Conservation (phyloP, 1,284 basidiomycete genomes). For the Heterobasidion annosum region DNA sequence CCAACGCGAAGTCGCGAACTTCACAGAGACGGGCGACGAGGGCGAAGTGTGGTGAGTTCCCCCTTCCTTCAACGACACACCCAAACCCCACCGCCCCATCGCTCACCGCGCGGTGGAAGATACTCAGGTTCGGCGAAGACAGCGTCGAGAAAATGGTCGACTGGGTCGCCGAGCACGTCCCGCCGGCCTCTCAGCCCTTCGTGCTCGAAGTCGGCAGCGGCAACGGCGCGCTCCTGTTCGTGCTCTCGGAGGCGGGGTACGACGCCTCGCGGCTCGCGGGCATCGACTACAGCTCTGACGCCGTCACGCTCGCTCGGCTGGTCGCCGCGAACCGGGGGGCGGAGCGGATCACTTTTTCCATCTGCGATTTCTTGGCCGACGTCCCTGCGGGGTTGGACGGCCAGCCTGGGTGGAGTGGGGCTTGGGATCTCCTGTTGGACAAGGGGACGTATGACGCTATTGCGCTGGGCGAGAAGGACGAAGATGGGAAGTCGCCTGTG, state of each 20-base stretch:
- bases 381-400: conserved; percentile 23
- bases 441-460: conserved; percentile 88
- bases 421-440: conserved; percentile 67
- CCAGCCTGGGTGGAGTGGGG: conserved; percentile 11
- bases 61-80: no score
- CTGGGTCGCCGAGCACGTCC: conserved; percentile 48
- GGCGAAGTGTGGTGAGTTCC: conserved; percentile 74
- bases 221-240: conserved; percentile 79
- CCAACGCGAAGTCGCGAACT: conserved; percentile 65
- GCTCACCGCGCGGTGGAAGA: background rate
- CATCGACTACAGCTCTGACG: conserved; percentile 76
- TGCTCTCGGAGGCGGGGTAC: conserved; percentile 63
- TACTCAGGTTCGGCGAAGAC: conserved; percentile 74
- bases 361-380: conserved; percentile 53
- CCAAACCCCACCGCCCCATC: background rate
- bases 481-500: conserved; percentile 43
- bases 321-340: conserved; percentile 38
- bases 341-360: conserved; percentile 35
- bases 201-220: conserved; percentile 77
- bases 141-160: conserved; percentile 76
- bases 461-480: conserved; percentile 61
- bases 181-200: conserved; percentile 31
- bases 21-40: conserved; percentile 78
- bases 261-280: conserved; percentile 47
- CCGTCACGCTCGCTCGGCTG: conserved; percentile 49